A percentile compares a stretch with the other conserved stretches of the same genome.
Evolutionary conservation across 768 basidiomycete genomes (phyloP).

Genomic region (Lyophyllum shimeji): DNA sequence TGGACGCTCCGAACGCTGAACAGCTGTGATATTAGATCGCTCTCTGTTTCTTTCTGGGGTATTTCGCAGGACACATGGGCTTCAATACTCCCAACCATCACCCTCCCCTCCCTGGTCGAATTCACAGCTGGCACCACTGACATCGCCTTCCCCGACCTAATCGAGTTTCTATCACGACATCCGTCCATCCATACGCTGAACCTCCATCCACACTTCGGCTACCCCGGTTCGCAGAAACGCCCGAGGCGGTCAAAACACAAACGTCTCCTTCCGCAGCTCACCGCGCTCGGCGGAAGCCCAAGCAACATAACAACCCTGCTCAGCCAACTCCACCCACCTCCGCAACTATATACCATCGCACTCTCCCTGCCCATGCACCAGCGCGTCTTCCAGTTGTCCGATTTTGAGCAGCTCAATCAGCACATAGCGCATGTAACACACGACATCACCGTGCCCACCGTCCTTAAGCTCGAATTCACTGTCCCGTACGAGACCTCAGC

Average conservation of each 20-base stretch:
- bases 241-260: slow-evolving; percentile 5
- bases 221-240: slow-evolving; percentile 1
- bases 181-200: slow-evolving; percentile 18
- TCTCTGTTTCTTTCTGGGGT: slow-evolving; percentile 19
- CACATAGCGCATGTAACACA: slow-evolving; percentile 6
- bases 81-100: slow-evolving; percentile 15
- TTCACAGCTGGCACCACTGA: slow-evolving; percentile 16
- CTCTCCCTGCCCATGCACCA: slow-evolving; percentile 21
- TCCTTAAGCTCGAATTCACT: slow-evolving; percentile 16
- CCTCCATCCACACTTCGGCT: slow-evolving; percentile 17
- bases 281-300: slow-evolving; percentile 18
- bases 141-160: slow-evolving; percentile 19
- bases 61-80: slow-evolving; percentile 16
- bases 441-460: neutral
- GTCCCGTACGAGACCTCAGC: slow-evolving; percentile 12
- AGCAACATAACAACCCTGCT: slow-evolving; percentile 18
- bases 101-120: slow-evolving; percentile 19
- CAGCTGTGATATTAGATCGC: slow-evolving; percentile 15
- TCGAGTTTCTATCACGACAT: slow-evolving; percentile 25
- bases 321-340: slow-evolving; percentile 9
- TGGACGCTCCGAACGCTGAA: slow-evolving; percentile 23
- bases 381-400: slow-evolving; percentile 15
- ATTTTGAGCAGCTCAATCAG: slow-evolving; percentile 15
- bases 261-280: slow-evolving; percentile 14
- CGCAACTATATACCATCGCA: slow-evolving; percentile 9